Evolutionary conservation across 768 basidiomycete species (phyloP), one percentile per base, ranked within the genome.

Genomic region (Hericium erinaceus): DNA sequence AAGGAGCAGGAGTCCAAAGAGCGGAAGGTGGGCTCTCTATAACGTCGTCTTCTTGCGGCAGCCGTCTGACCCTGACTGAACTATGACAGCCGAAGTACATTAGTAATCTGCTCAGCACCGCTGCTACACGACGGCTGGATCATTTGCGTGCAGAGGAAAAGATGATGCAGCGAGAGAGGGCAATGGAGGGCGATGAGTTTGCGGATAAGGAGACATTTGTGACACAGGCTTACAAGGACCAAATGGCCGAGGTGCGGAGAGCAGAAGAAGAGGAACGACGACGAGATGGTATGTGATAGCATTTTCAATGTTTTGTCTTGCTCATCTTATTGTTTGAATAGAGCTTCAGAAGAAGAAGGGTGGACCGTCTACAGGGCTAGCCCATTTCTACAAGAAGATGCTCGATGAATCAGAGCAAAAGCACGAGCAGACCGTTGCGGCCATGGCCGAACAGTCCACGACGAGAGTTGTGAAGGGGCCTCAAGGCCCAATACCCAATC

Each of bases 131-230:
- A 24, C 83, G 85, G 64, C 70, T 95, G 51, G 97, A 99, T 69
- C 81, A 91, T 65, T 72, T 98, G 11, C 80, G 94, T 55, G 97
- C 97, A 0, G 97, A 99, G 71, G 95, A 98, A 72, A 98, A 98
- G 77, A 88, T 95, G 88, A 87, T 98, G 68, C 90, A 95, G 68
- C 79, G 82, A 48, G 97, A 98, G 70, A 81, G 97, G 20, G 92
- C 95, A 72, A 74, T 79, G 18, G 97, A 99, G 72, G 97, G 97
- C 0, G 94, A 94, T 60, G 81, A 93, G 69, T 99, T 92, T 68
- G 79, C 79, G 57, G 97, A 92, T 74, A 98, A 95, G 75, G 97
- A 98, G 56, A 78, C 84, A n/a, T 99, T 98, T 65, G 95, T 98
- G 52, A 99, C 97, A 0, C 91, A 93, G 66, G 93, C 92, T 22